Evolutionary conservation across 2,329 filamentous ascomycete genomes (phyloP), one percentile per base, ranked within the genome.

Genomic region (Fusarium tjaetaba): DNA sequence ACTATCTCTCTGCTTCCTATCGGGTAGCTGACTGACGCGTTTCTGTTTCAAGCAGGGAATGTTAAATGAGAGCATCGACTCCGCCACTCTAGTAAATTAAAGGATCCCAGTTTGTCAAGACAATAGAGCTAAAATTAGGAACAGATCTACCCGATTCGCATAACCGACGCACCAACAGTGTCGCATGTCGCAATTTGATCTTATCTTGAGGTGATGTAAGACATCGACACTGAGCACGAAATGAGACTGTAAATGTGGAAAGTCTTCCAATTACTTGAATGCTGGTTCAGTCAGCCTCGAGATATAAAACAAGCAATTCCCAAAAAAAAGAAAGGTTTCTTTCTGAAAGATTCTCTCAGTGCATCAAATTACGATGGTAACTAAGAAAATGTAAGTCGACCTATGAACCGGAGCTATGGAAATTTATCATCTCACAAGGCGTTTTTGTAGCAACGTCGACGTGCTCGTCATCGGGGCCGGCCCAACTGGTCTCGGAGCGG

Each of bases 381-480:
- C 24, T 3, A 11, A 39, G 0, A 24, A 42, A 32, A 20, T 56
- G 53, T 56, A 22, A 22, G 53, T 16, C 4, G 4, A 5, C 5
- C n/a, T 4, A 7, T 18, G 4, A 42, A 1, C 20, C 3, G 4
- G 22, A 24, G 13, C 2, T 11, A 3, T 3, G 11, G 36, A 4
- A 15, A 14, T 20, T 11, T 7, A 4, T 4, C 11, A 20, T 14
- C 52, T 41, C 24, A 56, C 11, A 10, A 3, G 7, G 28, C 28
- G 9, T 30, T 7, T 7, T 30, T 30, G 28, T 11, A 32, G 30
- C 6, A 92, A 94, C 81, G 94, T 98, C 82, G 96, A 99, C 85
- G 93, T 99, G 78, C 94, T 99, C 81, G 92, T 99, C 84, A 98
- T 98, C 86, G 96, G 96, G 81, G 95, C 96, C 85, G 96, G 96